phyloP scores from a whole-genome alignment of 768 basidiomycete genomes.

The Suillus weaverae region DNA sequence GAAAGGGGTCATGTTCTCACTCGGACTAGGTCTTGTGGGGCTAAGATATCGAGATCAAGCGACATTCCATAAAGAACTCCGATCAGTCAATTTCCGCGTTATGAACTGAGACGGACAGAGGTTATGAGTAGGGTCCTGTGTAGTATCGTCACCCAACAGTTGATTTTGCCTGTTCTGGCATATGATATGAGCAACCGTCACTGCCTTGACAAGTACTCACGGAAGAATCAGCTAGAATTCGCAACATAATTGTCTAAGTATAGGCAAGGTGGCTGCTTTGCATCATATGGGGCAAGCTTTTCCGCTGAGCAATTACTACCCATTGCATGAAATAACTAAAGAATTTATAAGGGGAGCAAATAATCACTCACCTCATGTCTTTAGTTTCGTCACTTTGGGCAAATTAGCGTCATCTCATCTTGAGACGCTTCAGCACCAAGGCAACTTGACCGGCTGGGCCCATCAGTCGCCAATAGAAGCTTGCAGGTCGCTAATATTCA shows the following conservation, averaged over 20 bases:
- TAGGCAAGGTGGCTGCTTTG: neutral
- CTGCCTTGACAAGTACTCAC: neutral
- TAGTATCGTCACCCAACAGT: neutral
- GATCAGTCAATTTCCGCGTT: neutral
- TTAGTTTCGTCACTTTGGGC: neutral
- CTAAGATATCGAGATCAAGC: neutral
- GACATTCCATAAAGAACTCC: neutral
- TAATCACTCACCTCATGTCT: neutral
- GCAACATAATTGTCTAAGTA: neutral
- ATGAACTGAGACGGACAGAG: neutral
- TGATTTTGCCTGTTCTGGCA: conserved; percentile 1
- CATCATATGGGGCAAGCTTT: neutral
- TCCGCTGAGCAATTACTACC: neutral
- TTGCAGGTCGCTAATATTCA: neutral
- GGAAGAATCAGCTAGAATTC: neutral
- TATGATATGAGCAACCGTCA: neutral
- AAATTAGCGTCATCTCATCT: neutral
- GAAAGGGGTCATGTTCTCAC: neutral
- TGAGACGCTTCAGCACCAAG: neutral
- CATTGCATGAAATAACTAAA: neutral
- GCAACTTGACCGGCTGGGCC: neutral
- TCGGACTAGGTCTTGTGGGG: neutral
- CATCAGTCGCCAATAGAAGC: neutral
- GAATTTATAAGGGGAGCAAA: neutral
- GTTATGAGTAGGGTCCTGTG: neutral